Percentiles rank a stretch among this genome's conserved stretches.
Conservation (phyloP, 2,329 filamentous ascomycete genomes). For the Pseudogymnoascus sp. region DNA sequence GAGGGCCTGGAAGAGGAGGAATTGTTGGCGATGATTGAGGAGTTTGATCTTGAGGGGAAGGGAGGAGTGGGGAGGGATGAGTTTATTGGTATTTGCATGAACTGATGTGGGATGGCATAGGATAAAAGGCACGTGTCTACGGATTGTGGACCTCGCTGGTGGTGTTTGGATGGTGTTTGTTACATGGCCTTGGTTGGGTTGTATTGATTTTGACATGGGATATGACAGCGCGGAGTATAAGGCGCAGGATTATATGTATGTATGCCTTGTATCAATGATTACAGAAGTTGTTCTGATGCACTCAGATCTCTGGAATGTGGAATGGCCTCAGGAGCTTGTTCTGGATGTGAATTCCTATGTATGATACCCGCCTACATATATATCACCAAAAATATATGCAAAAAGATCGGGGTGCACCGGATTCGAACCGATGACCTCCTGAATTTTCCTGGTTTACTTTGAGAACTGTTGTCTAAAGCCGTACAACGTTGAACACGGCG, state of each 20-base stretch:
- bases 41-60: slow-evolving; percentile 92
- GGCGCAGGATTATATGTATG: not conserved
- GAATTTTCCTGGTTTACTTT: not conserved
- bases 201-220: not conserved
- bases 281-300: not conserved
- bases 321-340: not conserved
- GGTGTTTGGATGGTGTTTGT: slow-evolving; percentile 5
- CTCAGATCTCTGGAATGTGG: not conserved
- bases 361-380: not conserved
- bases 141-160: not conserved
- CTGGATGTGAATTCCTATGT: not conserved
- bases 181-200: not conserved
- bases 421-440: not conserved
- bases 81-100: slow-evolving; percentile 40
- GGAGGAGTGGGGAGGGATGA: slow-evolving; percentile 66
- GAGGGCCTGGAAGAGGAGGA: slow-evolving; percentile 92
- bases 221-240: not conserved
- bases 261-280: slow-evolving; percentile 3
- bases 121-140: not conserved
- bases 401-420: not conserved
- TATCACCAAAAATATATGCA: slow-evolving; percentile 1
- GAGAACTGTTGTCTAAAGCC: not conserved
- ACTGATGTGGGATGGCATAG: slow-evolving; percentile 17
- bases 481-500: not conserved
- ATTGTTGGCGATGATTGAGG: slow-evolving; percentile 91